These are phyloP conservation scores for Penicillium steckii DNA, from an alignment of 495 filamentous ascomycete genomes.

Conservation along the genomic window DNA sequence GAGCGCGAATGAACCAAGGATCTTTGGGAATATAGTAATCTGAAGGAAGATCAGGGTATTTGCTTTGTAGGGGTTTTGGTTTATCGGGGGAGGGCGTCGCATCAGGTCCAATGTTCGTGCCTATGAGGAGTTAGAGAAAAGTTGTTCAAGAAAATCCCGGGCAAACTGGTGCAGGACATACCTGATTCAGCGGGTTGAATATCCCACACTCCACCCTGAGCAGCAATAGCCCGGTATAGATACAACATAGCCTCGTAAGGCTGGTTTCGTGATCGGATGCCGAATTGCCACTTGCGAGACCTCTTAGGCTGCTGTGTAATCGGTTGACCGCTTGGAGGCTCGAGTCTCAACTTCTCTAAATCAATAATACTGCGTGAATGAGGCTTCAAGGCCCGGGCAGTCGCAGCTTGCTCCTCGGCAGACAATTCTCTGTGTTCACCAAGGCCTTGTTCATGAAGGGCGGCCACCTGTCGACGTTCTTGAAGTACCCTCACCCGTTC, in stretches of 20 bases:
- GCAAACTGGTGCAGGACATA: conserved; percentile 16
- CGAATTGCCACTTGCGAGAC: conserved; percentile 92
- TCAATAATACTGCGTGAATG: conserved; percentile 66
- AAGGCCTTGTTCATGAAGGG: conserved; percentile 47
- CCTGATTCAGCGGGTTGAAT: conserved; percentile 44
- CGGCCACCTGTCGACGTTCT: conserved; percentile 25
- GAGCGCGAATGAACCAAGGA: conserved; percentile 91
- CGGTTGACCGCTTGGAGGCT: conserved; percentile 67
- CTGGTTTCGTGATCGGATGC: conserved; percentile 88
- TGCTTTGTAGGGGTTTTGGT: conserved; percentile 42
- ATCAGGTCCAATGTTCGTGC: conserved; percentile 28
- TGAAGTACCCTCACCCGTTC: conserved; percentile 29
- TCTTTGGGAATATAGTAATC: conserved; percentile 84
- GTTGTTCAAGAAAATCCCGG: no score
- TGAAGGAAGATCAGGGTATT: conserved; percentile 46
- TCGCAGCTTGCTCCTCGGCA: conserved; percentile 73
- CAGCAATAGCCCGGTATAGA: conserved; percentile 84
- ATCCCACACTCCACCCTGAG: conserved; percentile 86
- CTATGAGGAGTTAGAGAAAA: conserved; percentile 3
- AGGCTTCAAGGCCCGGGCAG: conserved; percentile 72
- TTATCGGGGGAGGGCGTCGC: conserved; percentile 24
- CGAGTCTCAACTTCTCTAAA: conserved; percentile 52
- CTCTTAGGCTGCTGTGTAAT: conserved; percentile 60
- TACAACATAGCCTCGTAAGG: conserved; percentile 91
- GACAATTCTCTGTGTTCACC: conserved; percentile 48